These are phyloP conservation scores for Crotalaria pallida DNA, from an alignment of 306 rosid genomes.

Conservation along the genomic window DNA sequence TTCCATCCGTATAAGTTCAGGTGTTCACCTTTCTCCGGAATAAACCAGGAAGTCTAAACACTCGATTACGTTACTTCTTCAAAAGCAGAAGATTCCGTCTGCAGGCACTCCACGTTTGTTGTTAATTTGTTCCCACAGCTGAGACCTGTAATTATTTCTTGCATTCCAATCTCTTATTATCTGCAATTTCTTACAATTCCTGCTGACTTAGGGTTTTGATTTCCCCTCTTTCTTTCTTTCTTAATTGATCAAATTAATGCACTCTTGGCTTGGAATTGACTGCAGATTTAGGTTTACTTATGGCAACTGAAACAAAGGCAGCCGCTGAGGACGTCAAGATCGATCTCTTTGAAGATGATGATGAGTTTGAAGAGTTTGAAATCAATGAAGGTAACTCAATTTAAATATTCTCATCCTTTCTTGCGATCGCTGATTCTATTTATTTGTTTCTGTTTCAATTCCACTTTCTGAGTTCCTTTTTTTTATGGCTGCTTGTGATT, in stretches of 20 bases:
- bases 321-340: conserved; percentile 67
- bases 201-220: conserved; percentile 13
- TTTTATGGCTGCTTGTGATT: not conserved
- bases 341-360: conserved; percentile 86
- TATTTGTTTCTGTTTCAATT: not conserved
- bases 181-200: not conserved
- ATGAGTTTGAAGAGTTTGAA: conserved; percentile 84
- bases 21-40: too few species aligned
- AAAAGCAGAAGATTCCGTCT: not conserved
- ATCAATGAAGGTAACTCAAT: conserved; percentile 61
- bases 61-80: not conserved
- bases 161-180: not conserved
- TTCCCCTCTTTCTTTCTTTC: not conserved
- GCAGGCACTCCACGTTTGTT: not conserved
- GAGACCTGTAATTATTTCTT: not conserved
- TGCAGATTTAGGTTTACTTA: conserved; percentile 24
- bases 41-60: not conserved
- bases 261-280: not conserved
- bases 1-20: too few species aligned
- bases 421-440: not conserved
- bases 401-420: not conserved
- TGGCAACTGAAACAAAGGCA: conserved; percentile 70
- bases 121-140: not conserved
- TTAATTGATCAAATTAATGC: not conserved
- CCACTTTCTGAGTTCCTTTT: not conserved